Percentiles rank a stretch among this genome's conserved stretches.
These are phyloP conservation scores for Rubia peregrina DNA, from an alignment of 305 asterid genomes.

Conservation along the genomic window DNA sequence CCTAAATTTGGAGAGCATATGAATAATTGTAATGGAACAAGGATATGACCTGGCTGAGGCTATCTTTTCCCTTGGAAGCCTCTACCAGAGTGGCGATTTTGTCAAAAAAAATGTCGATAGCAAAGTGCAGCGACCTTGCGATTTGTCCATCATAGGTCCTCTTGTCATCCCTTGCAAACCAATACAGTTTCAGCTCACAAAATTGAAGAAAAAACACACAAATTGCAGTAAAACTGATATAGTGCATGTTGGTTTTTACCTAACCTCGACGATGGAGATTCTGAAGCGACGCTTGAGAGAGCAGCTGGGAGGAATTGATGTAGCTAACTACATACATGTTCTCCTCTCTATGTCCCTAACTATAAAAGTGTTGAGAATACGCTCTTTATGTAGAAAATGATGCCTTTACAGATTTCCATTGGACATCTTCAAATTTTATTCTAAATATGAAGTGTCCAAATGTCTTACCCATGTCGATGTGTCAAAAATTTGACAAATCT, in stretches of 20 bases:
- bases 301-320: no score
- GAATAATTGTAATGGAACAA: no score
- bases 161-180: constrained; percentile 61
- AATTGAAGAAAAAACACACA: neutral
- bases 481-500: neutral
- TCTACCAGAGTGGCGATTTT: constrained; percentile 62
- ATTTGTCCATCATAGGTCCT: constrained; percentile 88
- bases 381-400: constrained; percentile 11
- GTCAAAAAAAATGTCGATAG: constrained; percentile 33
- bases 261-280: no score
- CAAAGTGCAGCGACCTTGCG: constrained; percentile 49
- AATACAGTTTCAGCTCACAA: neutral
- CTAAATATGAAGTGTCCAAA: neutral
- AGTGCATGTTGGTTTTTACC: no score
- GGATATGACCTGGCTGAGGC: constrained; percentile 31
- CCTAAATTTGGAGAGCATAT: constrained; percentile 74
- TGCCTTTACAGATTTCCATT: constrained; percentile 24
- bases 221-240: neutral
- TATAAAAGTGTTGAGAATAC: neutral
- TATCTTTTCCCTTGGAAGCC: constrained; percentile 63
- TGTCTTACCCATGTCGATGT: no score
- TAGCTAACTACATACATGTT: neutral
- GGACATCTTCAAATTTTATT: constrained; percentile 28
- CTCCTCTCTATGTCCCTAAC: neutral
- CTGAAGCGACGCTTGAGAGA: no score